Base-by-base conservation (phyloP, 352 stramenopile genomes). In the Salisapilia sapeloensis region DNA sequence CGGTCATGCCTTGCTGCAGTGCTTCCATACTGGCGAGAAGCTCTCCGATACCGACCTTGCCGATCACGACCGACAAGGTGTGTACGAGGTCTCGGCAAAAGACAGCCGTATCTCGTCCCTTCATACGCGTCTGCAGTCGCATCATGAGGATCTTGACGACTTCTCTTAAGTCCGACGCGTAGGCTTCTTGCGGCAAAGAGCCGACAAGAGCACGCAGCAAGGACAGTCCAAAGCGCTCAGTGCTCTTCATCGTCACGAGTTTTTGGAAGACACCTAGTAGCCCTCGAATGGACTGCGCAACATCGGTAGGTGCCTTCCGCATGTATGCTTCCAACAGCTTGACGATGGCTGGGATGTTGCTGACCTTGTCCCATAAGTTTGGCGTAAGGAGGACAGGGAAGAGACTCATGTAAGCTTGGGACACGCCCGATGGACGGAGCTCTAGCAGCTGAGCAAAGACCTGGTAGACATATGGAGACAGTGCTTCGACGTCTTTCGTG, bases 231-330 rank as follows among this genome's bases (percentile, higher is more conserved):
- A 90, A 85, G 12, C 61, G 49, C 56, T 98, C 94, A 1, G 83
- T 97, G 10, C 83, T 81, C 34, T 87, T 58, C 14, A 80, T 93
- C 6, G 92, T 84, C 40, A 98, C 76, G 8, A 99, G 62, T 41
- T 98, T 98, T 55, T 99, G 94, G 46, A 98, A 98, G n/a, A 99
- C 82, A 24, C 93, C 95, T 9, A 98, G 62, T 24, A 98, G 79
- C 22, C 69, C 79, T 24, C 65, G 50, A 11, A 79, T 67, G 0
- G 76, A 79, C 24, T 62, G 55, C 14, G 85, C 72, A 17, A 98
- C 67, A 37, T 95, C 78, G 10, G 48, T 50, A 9, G 86, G 72
- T n/a, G 78, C 89, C 53, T 96, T 94, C 30, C 60, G 72, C 42
- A 98, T 79, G 67, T 98, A 99, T 0, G 95, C 94, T 54, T 91